Percentiles rank a stretch among this genome's conserved stretches.
phyloP scores from a whole-genome alignment of 169 alveolate genomes.

The Eimeria praecox region DNA sequence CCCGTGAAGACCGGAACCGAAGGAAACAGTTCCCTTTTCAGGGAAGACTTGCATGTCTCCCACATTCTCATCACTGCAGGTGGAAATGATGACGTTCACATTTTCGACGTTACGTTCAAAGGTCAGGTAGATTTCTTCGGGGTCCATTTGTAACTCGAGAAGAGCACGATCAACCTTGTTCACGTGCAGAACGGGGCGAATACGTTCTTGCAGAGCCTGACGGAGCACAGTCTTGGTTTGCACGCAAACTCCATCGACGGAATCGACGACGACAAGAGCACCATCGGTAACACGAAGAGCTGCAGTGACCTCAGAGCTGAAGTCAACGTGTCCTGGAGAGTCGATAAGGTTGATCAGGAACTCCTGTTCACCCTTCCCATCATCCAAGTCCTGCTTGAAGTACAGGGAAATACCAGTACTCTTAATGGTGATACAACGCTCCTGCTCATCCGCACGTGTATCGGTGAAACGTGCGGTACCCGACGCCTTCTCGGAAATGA shows the following conservation, averaged over 20 bases:
- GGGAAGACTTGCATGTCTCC: slow-evolving; percentile 98
- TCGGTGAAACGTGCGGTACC: slow-evolving; percentile 99
- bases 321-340: slow-evolving; percentile 99
- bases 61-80: slow-evolving; percentile 97
- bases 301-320: slow-evolving; percentile 99
- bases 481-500: slow-evolving; percentile 98
- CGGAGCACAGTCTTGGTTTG: slow-evolving; percentile 99
- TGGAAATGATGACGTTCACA: slow-evolving; percentile 98
- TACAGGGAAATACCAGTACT: slow-evolving; percentile 99
- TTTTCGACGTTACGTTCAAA: slow-evolving; percentile 98
- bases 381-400: slow-evolving; percentile 98
- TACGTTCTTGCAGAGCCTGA: slow-evolving; percentile 99
- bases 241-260: slow-evolving; percentile 99
- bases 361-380: slow-evolving; percentile 91
- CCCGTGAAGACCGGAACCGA: slow-evolving; percentile 99
- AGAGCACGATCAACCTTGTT: slow-evolving; percentile 99
- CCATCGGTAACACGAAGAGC: slow-evolving; percentile 99
- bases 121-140: slow-evolving; percentile 98
- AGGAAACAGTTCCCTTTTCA: slow-evolving; percentile 98
- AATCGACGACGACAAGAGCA: slow-evolving; percentile 99
- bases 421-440: slow-evolving; percentile 99
- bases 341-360: slow-evolving; percentile 99
- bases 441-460: slow-evolving; percentile 99
- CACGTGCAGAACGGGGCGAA: slow-evolving; percentile 99
- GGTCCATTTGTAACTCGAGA: slow-evolving; percentile 98